Percentiles rank a stretch among this genome's conserved stretches.
phyloP scores from a whole-genome alignment of 2,329 filamentous ascomycete species.

The Cladosporium phlei region DNA sequence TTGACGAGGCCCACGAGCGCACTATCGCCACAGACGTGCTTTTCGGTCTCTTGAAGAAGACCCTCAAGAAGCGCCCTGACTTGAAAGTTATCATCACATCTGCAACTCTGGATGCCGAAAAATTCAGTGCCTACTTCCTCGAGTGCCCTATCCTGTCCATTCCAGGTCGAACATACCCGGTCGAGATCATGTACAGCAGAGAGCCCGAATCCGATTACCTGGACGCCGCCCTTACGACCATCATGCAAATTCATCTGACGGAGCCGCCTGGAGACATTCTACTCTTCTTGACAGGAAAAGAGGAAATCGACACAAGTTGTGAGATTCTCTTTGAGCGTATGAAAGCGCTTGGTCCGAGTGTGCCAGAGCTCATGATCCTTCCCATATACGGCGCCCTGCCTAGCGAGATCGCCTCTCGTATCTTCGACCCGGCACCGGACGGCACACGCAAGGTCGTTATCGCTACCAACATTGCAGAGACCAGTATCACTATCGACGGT shows the following conservation, averaged over 20 bases:
- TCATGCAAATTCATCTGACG: constrained; percentile 96
- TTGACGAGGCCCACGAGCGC: constrained; percentile 96
- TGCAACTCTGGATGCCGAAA: constrained; percentile 92
- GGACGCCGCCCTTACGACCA: constrained; percentile 87
- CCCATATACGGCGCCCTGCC: constrained; percentile 95
- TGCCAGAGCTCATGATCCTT: constrained; percentile 86
- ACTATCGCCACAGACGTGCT: constrained; percentile 95
- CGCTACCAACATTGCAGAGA: constrained; percentile 97
- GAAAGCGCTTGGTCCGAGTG: constrained; percentile 85
- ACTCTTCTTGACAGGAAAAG: constrained; percentile 94
- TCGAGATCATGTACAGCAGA: constrained; percentile 90
- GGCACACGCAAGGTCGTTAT: constrained; percentile 92
- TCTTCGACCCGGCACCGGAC: constrained; percentile 87
- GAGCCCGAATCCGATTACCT: constrained; percentile 96
- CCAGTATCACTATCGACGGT: constrained; percentile 93
- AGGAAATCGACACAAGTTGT: constrained; percentile 93
- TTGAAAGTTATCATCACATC: constrained; percentile 95
- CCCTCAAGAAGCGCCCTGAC: constrained; percentile 76
- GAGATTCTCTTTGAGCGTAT: constrained; percentile 92
- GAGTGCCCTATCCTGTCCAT: constrained; percentile 95
- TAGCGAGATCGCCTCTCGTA: constrained; percentile 85
- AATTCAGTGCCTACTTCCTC: constrained; percentile 95
- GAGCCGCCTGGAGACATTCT: constrained; percentile 91
- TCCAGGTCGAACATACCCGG: constrained; percentile 88
- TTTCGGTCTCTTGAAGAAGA: constrained; percentile 91